Conservation (phyloP, 148 eudicot species). For the Rhododendron williamsianum region DNA sequence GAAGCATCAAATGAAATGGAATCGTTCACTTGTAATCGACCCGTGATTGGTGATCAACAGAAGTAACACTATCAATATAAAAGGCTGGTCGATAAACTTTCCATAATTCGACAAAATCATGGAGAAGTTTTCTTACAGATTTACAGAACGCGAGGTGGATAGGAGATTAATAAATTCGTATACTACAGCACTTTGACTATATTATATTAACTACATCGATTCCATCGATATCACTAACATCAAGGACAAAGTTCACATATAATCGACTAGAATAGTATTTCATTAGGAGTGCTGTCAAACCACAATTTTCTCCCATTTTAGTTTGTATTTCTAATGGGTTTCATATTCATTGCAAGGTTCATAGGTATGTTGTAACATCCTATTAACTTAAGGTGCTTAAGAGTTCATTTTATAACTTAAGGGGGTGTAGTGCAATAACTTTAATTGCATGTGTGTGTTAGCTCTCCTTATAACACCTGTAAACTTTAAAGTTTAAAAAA, state of each 20-base stretch:
- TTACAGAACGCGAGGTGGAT: background rate
- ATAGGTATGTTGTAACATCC: background rate
- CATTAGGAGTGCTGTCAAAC: background rate
- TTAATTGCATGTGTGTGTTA: no score
- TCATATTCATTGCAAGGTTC: background rate
- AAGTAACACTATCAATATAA: background rate
- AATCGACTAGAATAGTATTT: background rate
- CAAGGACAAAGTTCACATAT: background rate
- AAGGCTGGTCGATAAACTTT: background rate
- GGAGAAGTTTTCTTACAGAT: background rate
- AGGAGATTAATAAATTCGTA: background rate
- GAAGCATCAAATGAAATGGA: background rate
- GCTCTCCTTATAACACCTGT: no score
- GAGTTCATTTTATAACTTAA: no score
- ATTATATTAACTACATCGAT: background rate
- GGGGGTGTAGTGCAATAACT: no score
- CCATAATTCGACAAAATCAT: background rate
- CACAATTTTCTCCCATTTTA: background rate
- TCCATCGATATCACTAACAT: background rate
- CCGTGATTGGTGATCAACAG: background rate
- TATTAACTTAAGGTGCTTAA: no score
- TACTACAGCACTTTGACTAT: background rate
- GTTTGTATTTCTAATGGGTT: background rate
- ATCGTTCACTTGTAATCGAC: background rate
- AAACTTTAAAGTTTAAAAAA: no score